phyloP scores from a whole-genome alignment of 2,329 filamentous ascomycete species.

The Colletotrichum tanaceti region DNA sequence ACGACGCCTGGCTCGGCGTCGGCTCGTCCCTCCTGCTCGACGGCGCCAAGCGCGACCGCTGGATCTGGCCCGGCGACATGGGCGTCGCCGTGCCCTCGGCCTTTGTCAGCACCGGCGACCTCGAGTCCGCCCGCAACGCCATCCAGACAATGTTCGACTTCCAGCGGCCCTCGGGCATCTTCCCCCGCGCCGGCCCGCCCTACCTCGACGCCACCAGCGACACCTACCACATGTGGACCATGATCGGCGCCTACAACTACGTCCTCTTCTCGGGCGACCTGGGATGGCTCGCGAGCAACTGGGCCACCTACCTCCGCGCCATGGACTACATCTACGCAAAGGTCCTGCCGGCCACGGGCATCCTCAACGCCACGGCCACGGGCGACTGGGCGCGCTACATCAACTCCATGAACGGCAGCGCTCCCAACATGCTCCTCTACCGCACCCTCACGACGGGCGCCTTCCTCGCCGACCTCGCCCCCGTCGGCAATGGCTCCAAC shows the following conservation, averaged over 20 bases:
- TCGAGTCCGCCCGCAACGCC: constrained; percentile 61
- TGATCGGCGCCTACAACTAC: constrained; percentile 68
- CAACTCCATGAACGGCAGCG: constrained; percentile 57
- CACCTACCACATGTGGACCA: constrained; percentile 54
- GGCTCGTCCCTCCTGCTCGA: constrained; percentile 55
- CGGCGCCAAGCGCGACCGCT: constrained; percentile 68
- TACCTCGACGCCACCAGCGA: constrained; percentile 51
- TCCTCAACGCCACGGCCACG: constrained; percentile 60
- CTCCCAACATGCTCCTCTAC: constrained; percentile 64
- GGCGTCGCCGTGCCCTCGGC: constrained; percentile 65
- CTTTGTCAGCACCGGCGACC: constrained; percentile 65
- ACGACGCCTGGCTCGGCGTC: constrained; percentile 49
- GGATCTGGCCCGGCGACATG: constrained; percentile 73
- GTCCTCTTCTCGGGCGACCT: constrained; percentile 56
- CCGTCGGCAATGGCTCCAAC: constrained; percentile 48
- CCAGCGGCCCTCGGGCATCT: constrained; percentile 57
- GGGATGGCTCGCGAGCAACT: constrained; percentile 43
- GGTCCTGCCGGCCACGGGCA: constrained; percentile 43
- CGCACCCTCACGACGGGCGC: constrained; percentile 65
- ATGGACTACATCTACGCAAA: constrained; percentile 47
- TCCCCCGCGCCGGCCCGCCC: constrained; percentile 63
- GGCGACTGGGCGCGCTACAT: constrained; percentile 64
- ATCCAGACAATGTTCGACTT: constrained; percentile 59
- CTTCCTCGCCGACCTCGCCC: constrained; percentile 58
- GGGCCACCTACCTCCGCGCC: constrained; percentile 48